These are phyloP conservation scores for Zhuliangozyma parablackwelliae DNA, from an alignment of 1,139 yeast genomes.

Conservation along the genomic window DNA sequence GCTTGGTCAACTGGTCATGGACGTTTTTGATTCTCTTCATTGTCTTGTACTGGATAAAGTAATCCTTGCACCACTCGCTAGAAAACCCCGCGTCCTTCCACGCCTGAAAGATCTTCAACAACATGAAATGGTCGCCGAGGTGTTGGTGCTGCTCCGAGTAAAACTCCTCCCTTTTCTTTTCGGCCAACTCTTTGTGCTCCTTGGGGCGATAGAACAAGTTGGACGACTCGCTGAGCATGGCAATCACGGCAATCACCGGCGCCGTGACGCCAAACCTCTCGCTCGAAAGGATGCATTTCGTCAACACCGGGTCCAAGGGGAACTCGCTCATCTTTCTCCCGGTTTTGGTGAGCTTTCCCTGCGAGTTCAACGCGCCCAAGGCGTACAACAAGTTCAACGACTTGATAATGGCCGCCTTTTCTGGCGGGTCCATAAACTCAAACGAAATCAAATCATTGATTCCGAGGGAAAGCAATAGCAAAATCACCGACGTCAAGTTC, in stretches of 20 bases:
- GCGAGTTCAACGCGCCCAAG: constrained; percentile 80
- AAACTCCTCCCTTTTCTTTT: constrained; percentile 55
- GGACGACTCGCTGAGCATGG: constrained; percentile 82
- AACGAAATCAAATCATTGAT: constrained; percentile 76
- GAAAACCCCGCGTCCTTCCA: constrained; percentile 75
- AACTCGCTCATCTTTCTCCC: constrained; percentile 90
- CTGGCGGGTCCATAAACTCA: constrained; percentile 86
- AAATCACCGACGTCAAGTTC: constrained; percentile 70
- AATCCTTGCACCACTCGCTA: constrained; percentile 81
- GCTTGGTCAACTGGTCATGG: constrained; percentile 60
- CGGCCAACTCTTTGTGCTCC: constrained; percentile 64
- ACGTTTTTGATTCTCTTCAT: constrained; percentile 68
- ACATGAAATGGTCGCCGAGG: constrained; percentile 70
- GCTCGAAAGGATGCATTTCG: constrained; percentile 68
- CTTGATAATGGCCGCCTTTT: constrained; percentile 64
- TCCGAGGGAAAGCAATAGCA: constrained; percentile 74
- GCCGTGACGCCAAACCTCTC: constrained; percentile 54
- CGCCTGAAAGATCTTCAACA: constrained; percentile 68
- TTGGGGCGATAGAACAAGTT: constrained; percentile 71
- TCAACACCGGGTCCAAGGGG: constrained; percentile 87
- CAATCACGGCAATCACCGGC: constrained; percentile 64
- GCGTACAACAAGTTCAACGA: constrained; percentile 79
- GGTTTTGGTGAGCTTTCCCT: constrained; percentile 69
- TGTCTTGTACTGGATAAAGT: constrained; percentile 73
- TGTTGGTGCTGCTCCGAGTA: constrained; percentile 22